Evolutionary conservation across 331 rosid genomes (phyloP).

Genomic region (Malus hybrid): DNA sequence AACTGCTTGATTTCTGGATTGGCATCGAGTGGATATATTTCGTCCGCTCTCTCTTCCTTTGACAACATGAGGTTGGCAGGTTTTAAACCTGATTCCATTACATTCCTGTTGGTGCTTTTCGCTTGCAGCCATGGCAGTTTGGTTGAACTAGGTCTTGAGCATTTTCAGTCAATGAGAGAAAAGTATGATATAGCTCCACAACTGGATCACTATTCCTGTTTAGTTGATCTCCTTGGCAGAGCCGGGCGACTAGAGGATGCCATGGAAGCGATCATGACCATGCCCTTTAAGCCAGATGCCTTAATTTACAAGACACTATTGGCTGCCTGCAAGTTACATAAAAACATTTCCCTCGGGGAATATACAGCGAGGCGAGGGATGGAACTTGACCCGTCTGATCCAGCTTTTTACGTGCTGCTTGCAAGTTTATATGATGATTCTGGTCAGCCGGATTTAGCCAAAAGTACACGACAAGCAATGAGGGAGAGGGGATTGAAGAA

Average conservation of each 20-base stretch:
- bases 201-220: slow-evolving; percentile 45
- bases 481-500: slow-evolving; percentile 49
- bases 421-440: slow-evolving; percentile 51
- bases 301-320: slow-evolving; percentile 49
- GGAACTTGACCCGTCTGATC: slow-evolving; percentile 51
- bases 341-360: slow-evolving; percentile 49
- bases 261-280: slow-evolving; percentile 38
- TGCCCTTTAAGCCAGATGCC: slow-evolving; percentile 47
- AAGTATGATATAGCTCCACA: slow-evolving; percentile 33
- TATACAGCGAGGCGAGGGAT: slow-evolving; percentile 55
- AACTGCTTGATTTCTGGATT: slow-evolving; percentile 51
- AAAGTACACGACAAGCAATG: slow-evolving; percentile 45
- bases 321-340: slow-evolving; percentile 48
- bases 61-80: slow-evolving; percentile 61
- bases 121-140: slow-evolving; percentile 61
- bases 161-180: slow-evolving; percentile 50
- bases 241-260: slow-evolving; percentile 62
- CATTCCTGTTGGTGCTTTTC: slow-evolving; percentile 38
- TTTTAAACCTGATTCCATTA: slow-evolving; percentile 43
- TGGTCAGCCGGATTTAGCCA: slow-evolving; percentile 37
- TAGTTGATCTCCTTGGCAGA: slow-evolving; percentile 57
- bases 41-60: slow-evolving; percentile 45
- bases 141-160: slow-evolving; percentile 42
- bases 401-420: slow-evolving; percentile 49
- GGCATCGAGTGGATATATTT: slow-evolving; percentile 37